These are phyloP conservation scores for Crocinoboletus sp. DNA, from an alignment of 1,284 basidiomycete genomes.

Conservation along the genomic window DNA sequence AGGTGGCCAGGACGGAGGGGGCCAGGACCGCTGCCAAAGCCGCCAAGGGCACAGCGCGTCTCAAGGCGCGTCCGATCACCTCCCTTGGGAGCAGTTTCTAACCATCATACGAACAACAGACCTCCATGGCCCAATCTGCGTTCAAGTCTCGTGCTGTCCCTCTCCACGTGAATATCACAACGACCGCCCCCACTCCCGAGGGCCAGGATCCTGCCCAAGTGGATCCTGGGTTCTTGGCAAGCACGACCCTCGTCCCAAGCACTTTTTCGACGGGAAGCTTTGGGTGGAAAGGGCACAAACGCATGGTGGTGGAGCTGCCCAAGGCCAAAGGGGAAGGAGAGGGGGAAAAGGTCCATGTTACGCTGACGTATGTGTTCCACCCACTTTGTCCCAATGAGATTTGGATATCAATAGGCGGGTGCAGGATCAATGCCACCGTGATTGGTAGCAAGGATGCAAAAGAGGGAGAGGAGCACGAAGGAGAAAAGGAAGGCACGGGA, in stretches of 20 bases:
- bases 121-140: constrained; percentile 42
- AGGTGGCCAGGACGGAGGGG: constrained; percentile 44
- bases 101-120: constrained; percentile 26
- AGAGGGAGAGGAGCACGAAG: constrained; percentile 31
- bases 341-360: constrained; percentile 64
- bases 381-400: not conserved
- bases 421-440: constrained; percentile 73
- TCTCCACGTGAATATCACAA: constrained; percentile 62
- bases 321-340: constrained; percentile 47
- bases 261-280: constrained; percentile 70
- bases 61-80: constrained; percentile 21
- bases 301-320: constrained; percentile 59
- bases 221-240: constrained; percentile 63
- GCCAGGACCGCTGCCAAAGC: constrained; percentile 24
- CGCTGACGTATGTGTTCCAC: constrained; percentile 55
- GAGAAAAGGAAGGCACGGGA: constrained; percentile 16
- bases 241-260: constrained; percentile 49
- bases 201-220: constrained; percentile 36
- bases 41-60: constrained; percentile 40
- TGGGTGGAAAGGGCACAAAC: constrained; percentile 76
- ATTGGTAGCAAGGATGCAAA: constrained; percentile 64
- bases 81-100: no score
- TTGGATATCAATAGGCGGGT: not conserved
- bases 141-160: constrained; percentile 66
- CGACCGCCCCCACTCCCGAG: constrained; percentile 52